Evolutionary conservation across 2,329 filamentous ascomycete genomes (phyloP), one percentile per base, ranked within the genome.

Genomic region (Aspergillus ruber): DNA sequence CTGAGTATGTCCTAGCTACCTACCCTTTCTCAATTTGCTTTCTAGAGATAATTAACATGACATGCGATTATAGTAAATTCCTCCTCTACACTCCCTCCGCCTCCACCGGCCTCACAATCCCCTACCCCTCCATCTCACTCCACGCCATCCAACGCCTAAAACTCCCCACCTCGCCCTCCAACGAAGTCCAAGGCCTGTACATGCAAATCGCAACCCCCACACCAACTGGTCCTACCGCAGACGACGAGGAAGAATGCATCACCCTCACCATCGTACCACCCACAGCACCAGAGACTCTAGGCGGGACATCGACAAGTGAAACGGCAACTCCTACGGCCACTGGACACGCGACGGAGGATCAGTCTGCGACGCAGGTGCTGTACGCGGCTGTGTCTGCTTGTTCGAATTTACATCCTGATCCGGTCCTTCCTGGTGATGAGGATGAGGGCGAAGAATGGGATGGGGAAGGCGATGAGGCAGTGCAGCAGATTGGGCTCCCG

Each of bases 401-500:
- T 54, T 73, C 73, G 20, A 74, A 76, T 50, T 56, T 76, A 17
- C 73, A 76, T 52, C 73, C 73, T 0, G 73, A 76, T 47, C 71
- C 72, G 0, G 55, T 65, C 9, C 61, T 64, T 23, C 53, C 56
- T 3, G 67, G 60, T 1, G 67, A 67, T 18, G 67, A 69, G 17
- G 17, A 39, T 39, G 36, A 56, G 5, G 65, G 65, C 2, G 65
- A 62, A 3, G 60, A 60, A 4, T 58, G 56, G 9, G 63, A 56
- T 6, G 65, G 65, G 1, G 66, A 62, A 3, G 61, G 60, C 3
- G 59, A 56, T 7, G 58, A 55, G 0, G 56, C 50, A 25, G 50
- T 72, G n/a, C 65, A 67, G 43, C 64, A 66, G 51, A 56, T 66
- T 38, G 69, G 70, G 6, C 50, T 72, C 45, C 74, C 74, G 25